Percentiles rank a stretch among this genome's conserved stretches.
phyloP scores from a whole-genome alignment of 2,329 filamentous ascomycete species.

The Sporothrix schenckii region DNA sequence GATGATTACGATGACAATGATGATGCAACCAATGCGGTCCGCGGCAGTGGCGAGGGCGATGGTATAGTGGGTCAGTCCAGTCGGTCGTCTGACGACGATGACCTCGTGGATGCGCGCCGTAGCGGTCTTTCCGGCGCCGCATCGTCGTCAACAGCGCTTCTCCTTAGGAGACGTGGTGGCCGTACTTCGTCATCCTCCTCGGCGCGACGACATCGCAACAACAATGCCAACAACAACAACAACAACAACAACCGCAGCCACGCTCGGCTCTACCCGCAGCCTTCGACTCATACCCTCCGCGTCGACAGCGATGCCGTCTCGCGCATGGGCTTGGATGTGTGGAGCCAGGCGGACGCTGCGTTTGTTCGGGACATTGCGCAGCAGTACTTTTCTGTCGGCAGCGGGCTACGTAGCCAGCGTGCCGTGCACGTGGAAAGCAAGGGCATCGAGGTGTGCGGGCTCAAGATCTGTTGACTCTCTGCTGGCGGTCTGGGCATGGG shows the following conservation, averaged over 20 bases:
- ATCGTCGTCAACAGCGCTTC: conserved; percentile 21
- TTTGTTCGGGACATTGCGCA: conserved; percentile 67
- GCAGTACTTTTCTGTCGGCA: conserved; percentile 59
- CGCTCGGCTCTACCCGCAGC: conserved; percentile 23
- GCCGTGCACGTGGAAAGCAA: conserved; percentile 65
- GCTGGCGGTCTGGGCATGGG: conserved; percentile 28
- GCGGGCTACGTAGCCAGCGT: conserved; percentile 57
- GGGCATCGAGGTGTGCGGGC: conserved; percentile 73
- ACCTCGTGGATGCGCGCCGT: conserved; percentile 29
- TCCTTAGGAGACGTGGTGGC: conserved; percentile 29
- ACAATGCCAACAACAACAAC: conserved; percentile 27
- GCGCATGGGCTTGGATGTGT: conserved; percentile 75
- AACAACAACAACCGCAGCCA: not conserved
- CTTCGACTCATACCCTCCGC: conserved; percentile 45
- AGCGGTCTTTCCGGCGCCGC: conserved; percentile 28
- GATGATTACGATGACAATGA: not conserved
- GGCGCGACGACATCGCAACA: not conserved
- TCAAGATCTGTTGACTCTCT: conserved; percentile 63
- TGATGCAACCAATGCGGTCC: not conserved
- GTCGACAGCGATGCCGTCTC: conserved; percentile 67
- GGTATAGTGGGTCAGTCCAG: not conserved
- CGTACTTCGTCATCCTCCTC: not conserved
- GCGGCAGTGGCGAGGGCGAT: not conserved
- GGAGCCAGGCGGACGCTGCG: conserved; percentile 70
- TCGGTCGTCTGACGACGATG: conserved; percentile 25